A percentile compares a stretch with the other conserved stretches of the same genome.
These are phyloP conservation scores for Pulveroboletus sp. DNA, from an alignment of 768 basidiomycete species.

Conservation along the genomic window DNA sequence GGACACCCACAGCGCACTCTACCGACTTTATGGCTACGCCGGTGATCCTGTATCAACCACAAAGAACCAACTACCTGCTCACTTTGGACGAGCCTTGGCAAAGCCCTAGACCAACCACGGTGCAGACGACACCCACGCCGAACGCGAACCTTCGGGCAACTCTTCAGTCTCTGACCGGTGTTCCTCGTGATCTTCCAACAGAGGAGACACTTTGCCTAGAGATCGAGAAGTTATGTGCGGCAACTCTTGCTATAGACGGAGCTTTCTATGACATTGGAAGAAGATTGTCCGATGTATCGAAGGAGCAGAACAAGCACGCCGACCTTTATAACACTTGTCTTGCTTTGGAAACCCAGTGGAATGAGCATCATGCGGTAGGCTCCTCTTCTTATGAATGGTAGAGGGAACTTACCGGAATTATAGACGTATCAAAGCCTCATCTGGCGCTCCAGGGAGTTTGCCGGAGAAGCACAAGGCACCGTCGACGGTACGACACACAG, in stretches of 20 bases:
- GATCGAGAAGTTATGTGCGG: constrained; percentile 14
- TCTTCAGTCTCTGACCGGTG: neutral
- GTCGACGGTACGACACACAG: constrained; percentile 11
- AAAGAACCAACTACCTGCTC: neutral
- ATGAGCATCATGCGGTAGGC: constrained; percentile 10
- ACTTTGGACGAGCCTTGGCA: neutral
- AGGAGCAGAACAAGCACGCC: constrained; percentile 4
- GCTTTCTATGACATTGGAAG: constrained; percentile 13
- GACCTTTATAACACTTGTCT: constrained; percentile 11
- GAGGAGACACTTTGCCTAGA: constrained; percentile 14
- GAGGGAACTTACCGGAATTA: neutral
- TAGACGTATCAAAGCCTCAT: constrained; percentile 15
- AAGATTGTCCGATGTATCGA: constrained; percentile 5
- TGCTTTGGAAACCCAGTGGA: constrained; percentile 13
- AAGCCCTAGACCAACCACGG: neutral
- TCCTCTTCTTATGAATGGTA: too few species aligned
- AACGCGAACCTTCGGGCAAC: neutral
- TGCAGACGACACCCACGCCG: neutral
- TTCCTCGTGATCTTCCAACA: constrained; percentile 2
- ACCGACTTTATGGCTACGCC: constrained; percentile 7
- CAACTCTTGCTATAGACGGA: constrained; percentile 15
- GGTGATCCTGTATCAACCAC: neutral
- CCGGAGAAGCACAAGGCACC: constrained; percentile 13
- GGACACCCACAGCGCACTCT: neutral
- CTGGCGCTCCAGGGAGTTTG: constrained; percentile 19